These are phyloP conservation scores for Conidiobolus incongruus DNA, from an alignment of 371 early-diverging fungal genomes.

Conservation along the genomic window DNA sequence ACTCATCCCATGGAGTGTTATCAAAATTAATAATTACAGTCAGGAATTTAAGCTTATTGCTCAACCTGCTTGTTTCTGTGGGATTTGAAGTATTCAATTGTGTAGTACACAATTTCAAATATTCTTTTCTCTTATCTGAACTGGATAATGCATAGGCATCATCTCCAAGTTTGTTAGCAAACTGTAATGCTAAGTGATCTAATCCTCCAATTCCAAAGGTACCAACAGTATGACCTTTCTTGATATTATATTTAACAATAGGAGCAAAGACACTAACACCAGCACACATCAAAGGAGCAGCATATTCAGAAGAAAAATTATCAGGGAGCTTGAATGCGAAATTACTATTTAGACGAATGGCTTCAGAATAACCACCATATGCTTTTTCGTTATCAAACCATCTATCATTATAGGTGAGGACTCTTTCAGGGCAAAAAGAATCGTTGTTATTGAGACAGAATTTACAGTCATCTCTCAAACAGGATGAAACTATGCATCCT, in stretches of 20 bases:
- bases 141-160: conserved; percentile 48
- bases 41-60: conserved; percentile 17
- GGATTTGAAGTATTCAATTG: conserved; percentile 16
- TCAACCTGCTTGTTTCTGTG: conserved; percentile 8
- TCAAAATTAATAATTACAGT: conserved; percentile 26
- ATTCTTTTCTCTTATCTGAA: conserved; percentile 22
- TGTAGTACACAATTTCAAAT: conserved; percentile 41
- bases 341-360: conserved; percentile 14
- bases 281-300: too few relatives aligned
- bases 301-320: conserved; percentile 16
- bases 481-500: conserved; percentile 26
- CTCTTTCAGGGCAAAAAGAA: conserved; percentile 29
- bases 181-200: conserved; percentile 45
- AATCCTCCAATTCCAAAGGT: conserved; percentile 47
- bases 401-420: too few relatives aligned
- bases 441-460: conserved; percentile 52
- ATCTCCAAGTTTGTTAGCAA: conserved; percentile 27
- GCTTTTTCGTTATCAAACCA: conserved; percentile 5
- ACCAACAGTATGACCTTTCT: conserved; percentile 28
- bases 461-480: conserved; percentile 17
- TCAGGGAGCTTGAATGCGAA: conserved; percentile 27
- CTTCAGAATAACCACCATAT: conserved; percentile 21
- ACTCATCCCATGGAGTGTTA: conserved; percentile 22
- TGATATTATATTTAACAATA: conserved; percentile 21
- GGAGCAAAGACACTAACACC: conserved; percentile 43